Evolutionary conservation across 257 asterid genomes (phyloP).

Genomic region (Pogostemon cablin): DNA sequence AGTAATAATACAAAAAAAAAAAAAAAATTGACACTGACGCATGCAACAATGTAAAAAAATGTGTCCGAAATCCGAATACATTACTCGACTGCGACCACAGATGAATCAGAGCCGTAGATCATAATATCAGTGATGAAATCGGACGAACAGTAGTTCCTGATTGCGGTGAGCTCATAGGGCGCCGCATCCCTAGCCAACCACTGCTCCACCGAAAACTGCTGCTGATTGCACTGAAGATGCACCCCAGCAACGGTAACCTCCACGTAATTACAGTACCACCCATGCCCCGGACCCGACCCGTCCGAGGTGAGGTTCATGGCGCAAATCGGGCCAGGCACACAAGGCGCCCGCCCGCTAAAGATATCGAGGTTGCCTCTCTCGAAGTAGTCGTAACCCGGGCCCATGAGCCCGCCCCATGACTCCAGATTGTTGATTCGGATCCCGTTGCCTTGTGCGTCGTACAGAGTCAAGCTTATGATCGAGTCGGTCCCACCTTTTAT

Average conservation of each 20-base stretch:
- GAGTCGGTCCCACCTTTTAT: conserved; percentile 73
- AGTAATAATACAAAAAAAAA: too few relatives aligned
- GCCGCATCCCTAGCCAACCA: conserved; percentile 69
- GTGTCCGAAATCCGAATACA: background rate
- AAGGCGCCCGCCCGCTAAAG: conserved; percentile 73
- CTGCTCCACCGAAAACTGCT: conserved; percentile 60
- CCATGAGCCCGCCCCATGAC: conserved; percentile 86
- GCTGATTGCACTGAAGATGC: conserved; percentile 49
- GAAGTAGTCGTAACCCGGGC: conserved; percentile 56
- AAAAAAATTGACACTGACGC: background rate
- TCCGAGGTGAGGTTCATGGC: conserved; percentile 67
- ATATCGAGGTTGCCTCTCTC: conserved; percentile 78
- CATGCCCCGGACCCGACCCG: conserved; percentile 65
- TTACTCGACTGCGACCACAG: conserved; percentile 30
- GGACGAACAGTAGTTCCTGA: conserved; percentile 43
- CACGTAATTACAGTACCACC: conserved; percentile 73
- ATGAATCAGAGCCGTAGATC: conserved; percentile 12
- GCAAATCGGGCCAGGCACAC: conserved; percentile 60
- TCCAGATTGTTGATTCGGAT: conserved; percentile 55
- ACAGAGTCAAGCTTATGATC: conserved; percentile 49
- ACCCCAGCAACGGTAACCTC: conserved; percentile 63
- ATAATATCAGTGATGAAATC: background rate
- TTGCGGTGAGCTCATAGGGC: conserved; percentile 60
- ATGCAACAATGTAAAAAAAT: too few relatives aligned
- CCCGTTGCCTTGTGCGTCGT: conserved; percentile 48